Conservation (phyloP, 345 rosid species). For the Salix caprea region DNA sequence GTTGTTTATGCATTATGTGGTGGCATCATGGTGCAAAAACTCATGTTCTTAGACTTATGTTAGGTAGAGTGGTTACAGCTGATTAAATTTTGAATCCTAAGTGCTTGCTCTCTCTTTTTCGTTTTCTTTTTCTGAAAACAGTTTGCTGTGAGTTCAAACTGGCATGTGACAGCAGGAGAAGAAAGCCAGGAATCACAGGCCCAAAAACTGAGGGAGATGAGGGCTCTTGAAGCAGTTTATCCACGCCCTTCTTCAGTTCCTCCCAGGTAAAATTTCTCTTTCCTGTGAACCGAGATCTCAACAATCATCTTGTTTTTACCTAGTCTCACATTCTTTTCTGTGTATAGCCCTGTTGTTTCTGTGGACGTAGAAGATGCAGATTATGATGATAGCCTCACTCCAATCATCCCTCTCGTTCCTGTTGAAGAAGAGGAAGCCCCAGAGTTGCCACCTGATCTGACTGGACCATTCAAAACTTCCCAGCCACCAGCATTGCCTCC, state of each 20-base stretch:
- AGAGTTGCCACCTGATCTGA: constrained; percentile 14
- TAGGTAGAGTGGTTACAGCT: background rate
- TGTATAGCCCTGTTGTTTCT: constrained; percentile 49
- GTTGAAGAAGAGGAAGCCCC: constrained; percentile 46
- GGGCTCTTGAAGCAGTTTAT: constrained; percentile 49
- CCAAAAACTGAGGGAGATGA: constrained; percentile 42
- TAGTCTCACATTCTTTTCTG: background rate
- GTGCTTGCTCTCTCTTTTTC: background rate
- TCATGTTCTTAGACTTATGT: background rate
- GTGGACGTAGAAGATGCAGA: constrained; percentile 25
- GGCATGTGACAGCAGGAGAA: constrained; percentile 49
- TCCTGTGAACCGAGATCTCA: background rate
- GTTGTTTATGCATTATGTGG: background rate
- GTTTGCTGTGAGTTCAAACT: constrained; percentile 33
- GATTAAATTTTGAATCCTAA: background rate
- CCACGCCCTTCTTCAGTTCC: constrained; percentile 47
- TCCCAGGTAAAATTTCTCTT: constrained; percentile 30
- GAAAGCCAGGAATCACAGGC: constrained; percentile 45
- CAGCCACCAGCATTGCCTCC: constrained; percentile 12
- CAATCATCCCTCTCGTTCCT: constrained; percentile 47
- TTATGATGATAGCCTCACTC: constrained; percentile 49
- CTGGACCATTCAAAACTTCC: constrained; percentile 6
- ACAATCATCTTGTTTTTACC: background rate
- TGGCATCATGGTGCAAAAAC: background rate
- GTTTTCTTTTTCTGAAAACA: constrained; percentile 15